Base-by-base conservation (phyloP, 179 eudicot species). In the Actinidia chinensis region DNA sequence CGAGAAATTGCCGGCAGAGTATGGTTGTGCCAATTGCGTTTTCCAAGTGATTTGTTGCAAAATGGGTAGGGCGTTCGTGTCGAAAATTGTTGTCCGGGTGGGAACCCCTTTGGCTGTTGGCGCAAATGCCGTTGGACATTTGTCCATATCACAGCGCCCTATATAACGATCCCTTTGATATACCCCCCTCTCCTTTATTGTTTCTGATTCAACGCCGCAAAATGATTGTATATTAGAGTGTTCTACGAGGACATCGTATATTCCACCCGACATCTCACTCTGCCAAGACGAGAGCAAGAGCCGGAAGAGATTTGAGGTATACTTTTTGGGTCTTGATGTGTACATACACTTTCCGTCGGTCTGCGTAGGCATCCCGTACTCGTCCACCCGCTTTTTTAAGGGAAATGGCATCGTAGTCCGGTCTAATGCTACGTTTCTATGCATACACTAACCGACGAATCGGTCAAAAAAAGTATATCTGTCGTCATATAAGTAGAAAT, bases 231-330 rank as follows among this genome's bases (percentile, higher is more conserved):
- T 55, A 91, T 64, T 83, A 80, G 55, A 91, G 8, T 84, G 72
- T 40, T 93, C 87, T 0, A 80, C 91, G 1, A 90, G 75, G 15
- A 93, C 79, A 43, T 76, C 54, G 9, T 96, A 89, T 69, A 93
- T 89, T 13, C 97, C 96, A 44, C 97, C 97, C 0, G 97, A 93
- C 97, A 93, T 93, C 67, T 93, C 94, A 71, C 94, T n/a, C n/a
- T 91, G 15, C 97, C 97, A 51, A 93, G 82, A 65, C 87, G 8
- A 93, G 18, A 15, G 87, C 94, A 1, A n/a, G 96, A 78, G 52
- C 97, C 97, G 1, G 84, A 69, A 61, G 87, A 82, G 94, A 88
- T 79, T 86, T 87, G 33, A 93, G 91, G 48, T 75, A 65, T 66
- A 84, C 89, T 42, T 84, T 75, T n/a, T n/a, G n/a, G n/a, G n/a